A percentile compares a stretch with the other conserved stretches of the same genome.
Evolutionary conservation across 768 basidiomycete species (phyloP).

Genomic region (Boletellus sp.): DNA sequence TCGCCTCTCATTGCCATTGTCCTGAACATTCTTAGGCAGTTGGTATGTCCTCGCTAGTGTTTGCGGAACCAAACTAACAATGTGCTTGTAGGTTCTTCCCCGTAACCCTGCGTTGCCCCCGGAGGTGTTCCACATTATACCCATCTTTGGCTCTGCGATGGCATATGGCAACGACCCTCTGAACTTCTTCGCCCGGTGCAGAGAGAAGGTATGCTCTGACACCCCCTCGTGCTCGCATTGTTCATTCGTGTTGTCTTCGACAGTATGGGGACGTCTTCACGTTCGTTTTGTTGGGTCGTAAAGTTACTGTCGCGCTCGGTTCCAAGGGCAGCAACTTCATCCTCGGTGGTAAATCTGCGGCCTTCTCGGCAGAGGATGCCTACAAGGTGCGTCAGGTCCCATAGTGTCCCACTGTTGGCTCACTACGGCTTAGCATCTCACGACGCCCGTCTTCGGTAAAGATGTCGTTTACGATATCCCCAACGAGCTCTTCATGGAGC

Average conservation of each 20-base stretch:
- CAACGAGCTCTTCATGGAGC: constrained; percentile 96
- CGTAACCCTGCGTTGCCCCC: constrained; percentile 75
- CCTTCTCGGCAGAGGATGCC: constrained; percentile 94
- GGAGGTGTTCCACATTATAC: constrained; percentile 89
- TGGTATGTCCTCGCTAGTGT: constrained; percentile 45
- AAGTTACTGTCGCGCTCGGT: constrained; percentile 87
- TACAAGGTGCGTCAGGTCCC: constrained; percentile 64
- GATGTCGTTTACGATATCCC: constrained; percentile 98
- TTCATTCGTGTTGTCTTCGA: not conserved
- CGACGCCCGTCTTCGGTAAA: constrained; percentile 94
- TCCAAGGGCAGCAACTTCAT: constrained; percentile 92
- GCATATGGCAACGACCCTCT: constrained; percentile 91
- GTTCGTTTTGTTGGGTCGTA: constrained; percentile 85
- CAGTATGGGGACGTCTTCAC: constrained; percentile 98
- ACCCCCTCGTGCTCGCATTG: not conserved
- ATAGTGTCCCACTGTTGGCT: not conserved
- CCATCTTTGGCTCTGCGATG: constrained; percentile 85
- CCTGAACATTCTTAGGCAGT: constrained; percentile 74
- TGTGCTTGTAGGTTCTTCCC: constrained; percentile 53
- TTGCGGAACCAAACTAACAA: not conserved
- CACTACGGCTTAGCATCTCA: constrained; percentile 60
- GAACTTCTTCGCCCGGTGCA: constrained; percentile 76
- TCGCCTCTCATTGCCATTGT: constrained; percentile 64
- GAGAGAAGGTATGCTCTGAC: constrained; percentile 62
- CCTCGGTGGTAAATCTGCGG: constrained; percentile 87